Evolutionary conservation across 768 basidiomycete species (phyloP), one percentile per base, ranked within the genome.

Genomic region (Calocybe cyanea): DNA sequence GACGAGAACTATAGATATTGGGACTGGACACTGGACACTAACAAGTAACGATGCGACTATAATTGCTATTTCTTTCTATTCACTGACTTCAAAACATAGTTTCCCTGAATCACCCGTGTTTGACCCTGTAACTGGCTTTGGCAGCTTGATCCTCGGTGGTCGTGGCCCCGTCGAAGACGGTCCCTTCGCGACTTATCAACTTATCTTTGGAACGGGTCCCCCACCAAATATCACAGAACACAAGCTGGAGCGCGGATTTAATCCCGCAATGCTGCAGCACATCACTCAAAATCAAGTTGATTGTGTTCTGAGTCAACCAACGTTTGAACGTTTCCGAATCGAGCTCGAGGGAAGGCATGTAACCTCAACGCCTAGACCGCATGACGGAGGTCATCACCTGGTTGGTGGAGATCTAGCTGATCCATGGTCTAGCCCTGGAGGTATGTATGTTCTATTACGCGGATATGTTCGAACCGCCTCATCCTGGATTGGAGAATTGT

Each of bases 1-100:
- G 17, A 35, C 7, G 14, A 35, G 14, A 7, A 5, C 34, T 35
- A 7, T 35, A 71, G 70, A 6, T 71, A 68, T 34, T 73, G 70
- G 70, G 62, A 71, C 39, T 71, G 69, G 69, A 65, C 64, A 3
- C 56, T 51, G 23, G 70, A 72, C 43, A 56, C 61, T 1, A 64
- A 66, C 42, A 56, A 53, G 34, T 38, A 31, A 43, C n/a, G n/a
- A n/a, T n/a, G n/a, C n/a, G 17, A 3, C 18, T 19, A 9, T 34
- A 31, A 1, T 13, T 24, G 19, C 7, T 23, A 23, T 46, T 25
- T 3, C 14, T 20, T 21, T 25, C 23, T 8, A 41, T 34, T 45
- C 23, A 38, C 15, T 21, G 19, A 18, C n/a, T n/a, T n/a, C 5
- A 14, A 35, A 35, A 6, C 34, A 8, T 37, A 71, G 71, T 9